phyloP scores from a whole-genome alignment of 148 eudicot genomes.

The Rhododendron simsii region DNA sequence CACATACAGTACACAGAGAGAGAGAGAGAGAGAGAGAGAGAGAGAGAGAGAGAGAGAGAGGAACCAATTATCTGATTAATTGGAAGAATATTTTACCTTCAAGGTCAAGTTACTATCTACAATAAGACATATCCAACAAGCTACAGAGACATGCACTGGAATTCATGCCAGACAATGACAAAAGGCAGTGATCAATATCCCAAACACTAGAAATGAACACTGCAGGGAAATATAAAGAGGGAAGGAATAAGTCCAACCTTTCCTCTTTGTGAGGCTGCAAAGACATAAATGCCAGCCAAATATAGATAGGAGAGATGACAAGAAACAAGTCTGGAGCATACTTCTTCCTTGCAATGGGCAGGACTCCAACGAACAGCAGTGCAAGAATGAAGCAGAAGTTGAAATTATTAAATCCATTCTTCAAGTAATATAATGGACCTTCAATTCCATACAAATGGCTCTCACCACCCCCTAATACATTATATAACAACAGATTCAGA shows the following conservation, averaged over 20 bases:
- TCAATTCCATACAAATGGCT: constrained; percentile 97
- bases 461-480: constrained; percentile 95
- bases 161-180: not conserved
- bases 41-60: not conserved
- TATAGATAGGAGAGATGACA: constrained; percentile 71
- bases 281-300: constrained; percentile 96
- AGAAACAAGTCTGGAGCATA: constrained; percentile 71
- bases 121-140: not conserved
- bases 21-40: too few relatives aligned
- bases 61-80: not conserved
- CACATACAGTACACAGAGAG: not conserved
- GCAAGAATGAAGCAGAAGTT: constrained; percentile 88
- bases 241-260: constrained; percentile 45
- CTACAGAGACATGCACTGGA: not conserved
- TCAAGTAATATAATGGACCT: constrained; percentile 75
- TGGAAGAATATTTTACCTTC: not conserved
- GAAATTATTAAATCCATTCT: constrained; percentile 91
- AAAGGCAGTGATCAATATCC: not conserved
- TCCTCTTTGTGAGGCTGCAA: constrained; percentile 99
- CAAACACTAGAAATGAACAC: not conserved
- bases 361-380: constrained; percentile 60
- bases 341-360: constrained; percentile 67
- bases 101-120: not conserved
- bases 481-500: constrained; percentile 76
- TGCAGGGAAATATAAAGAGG: constrained; percentile 5